phyloP scores from a whole-genome alignment of 768 basidiomycete genomes.

The Suillus decipiens region DNA sequence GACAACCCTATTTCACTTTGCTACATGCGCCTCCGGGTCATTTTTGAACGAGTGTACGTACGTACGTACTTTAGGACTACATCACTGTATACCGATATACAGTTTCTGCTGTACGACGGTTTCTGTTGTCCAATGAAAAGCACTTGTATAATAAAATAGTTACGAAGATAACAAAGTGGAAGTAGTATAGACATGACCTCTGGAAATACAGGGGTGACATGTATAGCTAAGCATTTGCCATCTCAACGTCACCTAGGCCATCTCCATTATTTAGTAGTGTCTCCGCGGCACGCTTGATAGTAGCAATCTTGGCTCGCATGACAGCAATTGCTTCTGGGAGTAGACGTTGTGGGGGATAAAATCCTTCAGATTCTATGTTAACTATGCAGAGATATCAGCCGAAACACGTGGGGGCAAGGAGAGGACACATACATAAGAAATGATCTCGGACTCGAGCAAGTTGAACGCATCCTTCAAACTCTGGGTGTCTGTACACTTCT shows the following conservation, averaged over 20 bases:
- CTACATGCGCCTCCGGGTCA: neutral
- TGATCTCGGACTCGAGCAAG: conserved; percentile 86
- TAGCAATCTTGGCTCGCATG: conserved; percentile 77
- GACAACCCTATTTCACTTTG: neutral
- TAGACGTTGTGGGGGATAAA: conserved; percentile 82
- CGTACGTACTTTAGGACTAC: neutral
- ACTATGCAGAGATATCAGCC: conserved; percentile 46
- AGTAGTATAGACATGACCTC: neutral
- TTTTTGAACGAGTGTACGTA: neutral
- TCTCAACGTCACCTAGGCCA: conserved; percentile 50
- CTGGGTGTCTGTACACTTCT: conserved; percentile 89
- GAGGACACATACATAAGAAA: conserved; percentile 76
- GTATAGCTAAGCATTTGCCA: conserved; percentile 42
- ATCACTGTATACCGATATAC: neutral
- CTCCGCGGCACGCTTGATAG: conserved; percentile 59
- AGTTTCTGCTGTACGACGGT: neutral
- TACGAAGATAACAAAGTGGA: neutral
- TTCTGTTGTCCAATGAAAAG: neutral
- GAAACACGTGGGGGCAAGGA: neutral
- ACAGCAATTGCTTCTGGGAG: conserved; percentile 79
- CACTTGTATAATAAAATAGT: neutral
- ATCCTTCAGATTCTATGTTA: conserved; percentile 88
- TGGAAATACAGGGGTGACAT: neutral
- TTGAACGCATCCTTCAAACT: conserved; percentile 83
- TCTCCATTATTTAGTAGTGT: conserved; percentile 48